Evolutionary conservation across 208 protist genomes (phyloP).

Genomic region (Entamoeba dispar): DNA sequence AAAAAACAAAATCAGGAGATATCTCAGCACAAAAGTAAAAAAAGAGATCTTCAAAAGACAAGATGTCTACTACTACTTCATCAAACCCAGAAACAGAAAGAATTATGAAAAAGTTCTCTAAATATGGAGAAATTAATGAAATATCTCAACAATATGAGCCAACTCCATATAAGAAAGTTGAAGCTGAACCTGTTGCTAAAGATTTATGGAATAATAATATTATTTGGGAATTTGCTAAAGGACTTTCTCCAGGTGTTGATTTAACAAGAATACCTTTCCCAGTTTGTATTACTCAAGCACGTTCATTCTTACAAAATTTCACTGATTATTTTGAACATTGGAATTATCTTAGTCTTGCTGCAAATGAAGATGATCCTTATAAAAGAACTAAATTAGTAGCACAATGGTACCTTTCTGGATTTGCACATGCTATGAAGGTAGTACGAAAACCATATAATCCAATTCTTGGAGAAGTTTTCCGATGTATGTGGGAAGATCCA

Average conservation of each 20-base stretch:
- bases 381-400: neutral
- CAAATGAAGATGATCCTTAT: constrained; percentile 21
- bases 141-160: neutral
- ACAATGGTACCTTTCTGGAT: constrained; percentile 53
- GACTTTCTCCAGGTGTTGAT: neutral
- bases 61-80: neutral
- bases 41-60: neutral
- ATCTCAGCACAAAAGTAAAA: too few relatives aligned
- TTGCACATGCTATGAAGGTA: constrained; percentile 43
- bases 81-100: neutral
- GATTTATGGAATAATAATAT: constrained; percentile 1
- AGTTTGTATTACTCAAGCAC: constrained; percentile 59
- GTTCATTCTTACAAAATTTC: constrained; percentile 57
- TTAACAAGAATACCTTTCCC: constrained; percentile 25
- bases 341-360: constrained; percentile 3
- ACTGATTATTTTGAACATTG: constrained; percentile 44
- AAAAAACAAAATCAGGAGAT: too few relatives aligned
- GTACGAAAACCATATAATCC: constrained; percentile 65
- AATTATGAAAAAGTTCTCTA: neutral
- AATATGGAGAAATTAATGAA: neutral
- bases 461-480: constrained; percentile 56
- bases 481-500: constrained; percentile 30
- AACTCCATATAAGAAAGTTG: neutral
- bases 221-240: neutral
- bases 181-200: neutral